Base-by-base conservation (phyloP, 495 filamentous ascomycete species). In the Hypomontagnella monticulosa region DNA sequence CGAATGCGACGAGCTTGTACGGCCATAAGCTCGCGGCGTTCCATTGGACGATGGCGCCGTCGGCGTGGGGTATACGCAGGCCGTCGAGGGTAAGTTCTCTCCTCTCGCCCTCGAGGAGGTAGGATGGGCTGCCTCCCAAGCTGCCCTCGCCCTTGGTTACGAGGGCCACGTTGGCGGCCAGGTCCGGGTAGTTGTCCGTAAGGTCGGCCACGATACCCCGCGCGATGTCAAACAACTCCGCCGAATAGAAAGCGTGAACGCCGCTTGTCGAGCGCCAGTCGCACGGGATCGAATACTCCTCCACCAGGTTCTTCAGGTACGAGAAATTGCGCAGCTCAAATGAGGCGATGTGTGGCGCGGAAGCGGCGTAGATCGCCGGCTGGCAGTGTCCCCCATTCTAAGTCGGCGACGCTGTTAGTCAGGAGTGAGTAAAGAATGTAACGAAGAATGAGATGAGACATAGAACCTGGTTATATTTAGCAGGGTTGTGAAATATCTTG, bases 371-470 rank as follows among this genome's bases (percentile, higher is more conserved):
- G 43, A 90, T 69, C 0, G 83, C 67, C 5, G 90, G 87, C 52
- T 90, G 87, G 73, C 88, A 91, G 68, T 93, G 89, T 5, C 90
- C 90, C 44, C 90, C 90, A 71, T 93, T 93, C 78, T 86, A 66
- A 9, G 15, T 44, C 10, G 27, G 18, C 40, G 20, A 14, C 8
- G 12, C 5, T 18, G 53, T 67, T 54, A 62, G 57, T 42, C 27
- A 1, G 33, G 4, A 50, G 23, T 32, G 12, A n/a, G n/a, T n/a
- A 44, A 32, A 6, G 8, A 37, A n/a, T 0, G 11, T 11, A 32
- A n/a, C n/a, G n/a, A 27, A 14, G 49, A 44, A 15, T 42, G 62
- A 32, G 33, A 50, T 53, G 33, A 48, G 32, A 61, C 2, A 11
- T 51, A 15, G 8, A 5, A 48, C 34, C 23, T 12, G 49, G 5